These are phyloP conservation scores for Dimargaris xerosporica DNA, from an alignment of 192 early-diverging fungal species.

Conservation along the genomic window DNA sequence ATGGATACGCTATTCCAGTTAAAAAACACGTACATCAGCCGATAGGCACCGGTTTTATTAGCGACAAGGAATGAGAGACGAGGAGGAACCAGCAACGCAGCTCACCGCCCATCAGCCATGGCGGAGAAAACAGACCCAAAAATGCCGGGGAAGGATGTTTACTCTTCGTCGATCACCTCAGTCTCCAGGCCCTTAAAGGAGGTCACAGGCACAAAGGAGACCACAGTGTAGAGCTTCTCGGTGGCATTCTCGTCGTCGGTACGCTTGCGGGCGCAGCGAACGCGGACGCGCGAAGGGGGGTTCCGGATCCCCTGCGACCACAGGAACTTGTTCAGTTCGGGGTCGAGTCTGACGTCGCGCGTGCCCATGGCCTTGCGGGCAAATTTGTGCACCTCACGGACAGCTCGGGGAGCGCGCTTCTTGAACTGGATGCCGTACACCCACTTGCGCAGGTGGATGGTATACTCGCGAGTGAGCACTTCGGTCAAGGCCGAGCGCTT, in stretches of 20 bases:
- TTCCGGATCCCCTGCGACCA: conserved; percentile 90
- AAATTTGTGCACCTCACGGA: conserved; percentile 87
- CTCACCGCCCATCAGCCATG: too few species aligned
- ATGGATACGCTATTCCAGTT: too few species aligned
- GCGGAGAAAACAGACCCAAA: too few species aligned
- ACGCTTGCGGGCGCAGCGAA: conserved; percentile 87
- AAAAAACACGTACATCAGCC: too few species aligned
- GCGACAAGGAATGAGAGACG: too few species aligned
- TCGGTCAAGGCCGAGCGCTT: conserved; percentile 71
- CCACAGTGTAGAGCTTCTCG: conserved; percentile 95
- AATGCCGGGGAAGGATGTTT: not conserved
- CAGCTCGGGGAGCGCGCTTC: conserved; percentile 90
- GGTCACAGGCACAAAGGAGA: conserved; percentile 72
- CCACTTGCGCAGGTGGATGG: conserved; percentile 97
- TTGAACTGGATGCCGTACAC: conserved; percentile 76
- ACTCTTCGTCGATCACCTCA: conserved; percentile 41
- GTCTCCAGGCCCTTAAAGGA: conserved; percentile 82
- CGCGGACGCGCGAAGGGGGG: conserved; percentile 89
- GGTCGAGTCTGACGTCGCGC: conserved; percentile 90
- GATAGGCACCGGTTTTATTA: too few species aligned
- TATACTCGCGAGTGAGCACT: conserved; percentile 97
- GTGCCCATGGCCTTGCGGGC: conserved; percentile 90
- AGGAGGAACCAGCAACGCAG: too few species aligned
- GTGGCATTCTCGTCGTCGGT: conserved; percentile 94
- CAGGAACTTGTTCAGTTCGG: conserved; percentile 85